These are phyloP conservation scores for Colletotrichum theobromicola DNA, from an alignment of 2,329 filamentous ascomycete genomes.

Conservation along the genomic window DNA sequence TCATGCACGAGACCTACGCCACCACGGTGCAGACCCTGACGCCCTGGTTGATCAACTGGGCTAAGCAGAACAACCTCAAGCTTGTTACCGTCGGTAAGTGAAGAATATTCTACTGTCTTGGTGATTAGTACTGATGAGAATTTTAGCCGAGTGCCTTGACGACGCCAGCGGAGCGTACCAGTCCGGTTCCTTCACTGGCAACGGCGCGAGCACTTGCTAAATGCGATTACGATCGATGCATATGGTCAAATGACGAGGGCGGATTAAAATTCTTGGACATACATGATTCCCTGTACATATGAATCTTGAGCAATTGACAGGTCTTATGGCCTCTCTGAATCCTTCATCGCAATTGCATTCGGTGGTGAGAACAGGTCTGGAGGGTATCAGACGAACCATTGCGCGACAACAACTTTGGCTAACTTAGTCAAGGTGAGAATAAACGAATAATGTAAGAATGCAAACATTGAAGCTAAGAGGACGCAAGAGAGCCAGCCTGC, in stretches of 20 bases:
- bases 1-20: constrained; percentile 62
- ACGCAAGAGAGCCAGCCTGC: no score
- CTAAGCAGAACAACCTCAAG: constrained; percentile 49
- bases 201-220: constrained; percentile 36
- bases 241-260: not conserved
- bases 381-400: fast-evolving
- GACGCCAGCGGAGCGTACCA: constrained; percentile 46
- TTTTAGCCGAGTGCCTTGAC: constrained; percentile 46
- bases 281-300: constrained; percentile 6
- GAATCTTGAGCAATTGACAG: not conserved
- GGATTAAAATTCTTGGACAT: not conserved
- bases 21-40: constrained; percentile 54
- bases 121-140: not conserved
- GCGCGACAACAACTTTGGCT: not conserved
- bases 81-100: constrained; percentile 56
- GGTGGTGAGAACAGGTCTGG: not conserved
- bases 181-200: constrained; percentile 40
- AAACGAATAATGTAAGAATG: no score
- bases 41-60: constrained; percentile 56
- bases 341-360: not conserved
- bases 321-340: not conserved
- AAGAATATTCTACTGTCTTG: not conserved
- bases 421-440: not conserved
- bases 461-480: no score
- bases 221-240: not conserved